Evolutionary conservation across 345 rosid genomes (phyloP).

Genomic region (Eutrema yunnanense): DNA sequence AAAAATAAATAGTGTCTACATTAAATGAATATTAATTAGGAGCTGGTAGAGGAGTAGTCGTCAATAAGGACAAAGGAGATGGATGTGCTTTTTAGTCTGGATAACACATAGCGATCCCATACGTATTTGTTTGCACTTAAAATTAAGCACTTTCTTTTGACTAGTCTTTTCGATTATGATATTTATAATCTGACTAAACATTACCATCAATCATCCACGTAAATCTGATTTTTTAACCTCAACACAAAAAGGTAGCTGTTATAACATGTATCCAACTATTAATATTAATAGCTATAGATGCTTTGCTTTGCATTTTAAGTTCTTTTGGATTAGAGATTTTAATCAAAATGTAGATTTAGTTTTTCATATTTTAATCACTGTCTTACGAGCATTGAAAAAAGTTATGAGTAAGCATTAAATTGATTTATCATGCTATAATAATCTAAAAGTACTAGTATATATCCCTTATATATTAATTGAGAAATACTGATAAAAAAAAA

Average conservation of each 20-base stretch:
- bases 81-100: constrained; percentile 28
- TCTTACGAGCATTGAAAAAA: too few relatives aligned
- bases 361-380: too few relatives aligned
- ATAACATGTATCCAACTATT: neutral
- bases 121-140: constrained; percentile 21
- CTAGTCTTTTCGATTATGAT: constrained; percentile 21
- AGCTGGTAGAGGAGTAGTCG: constrained; percentile 18
- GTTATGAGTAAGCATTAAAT: too few relatives aligned
- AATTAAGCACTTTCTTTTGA: constrained; percentile 8
- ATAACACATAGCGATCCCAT: constrained; percentile 27
- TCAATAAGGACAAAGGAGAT: constrained; percentile 26
- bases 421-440: too few relatives aligned
- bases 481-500: too few relatives aligned
- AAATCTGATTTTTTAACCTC: neutral
- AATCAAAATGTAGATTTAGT: too few relatives aligned
- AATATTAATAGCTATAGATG: too few relatives aligned
- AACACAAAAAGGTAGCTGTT: neutral
- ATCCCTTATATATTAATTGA: too few relatives aligned
- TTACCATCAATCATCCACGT: constrained; percentile 11
- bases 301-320: too few relatives aligned
- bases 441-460: too few relatives aligned
- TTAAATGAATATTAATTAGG: constrained; percentile 18
- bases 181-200: constrained; percentile 4
- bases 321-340: too few relatives aligned
- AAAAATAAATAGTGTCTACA: neutral